phyloP scores from a whole-genome alignment of 257 asterid genomes.

The Solanum chaucha region DNA sequence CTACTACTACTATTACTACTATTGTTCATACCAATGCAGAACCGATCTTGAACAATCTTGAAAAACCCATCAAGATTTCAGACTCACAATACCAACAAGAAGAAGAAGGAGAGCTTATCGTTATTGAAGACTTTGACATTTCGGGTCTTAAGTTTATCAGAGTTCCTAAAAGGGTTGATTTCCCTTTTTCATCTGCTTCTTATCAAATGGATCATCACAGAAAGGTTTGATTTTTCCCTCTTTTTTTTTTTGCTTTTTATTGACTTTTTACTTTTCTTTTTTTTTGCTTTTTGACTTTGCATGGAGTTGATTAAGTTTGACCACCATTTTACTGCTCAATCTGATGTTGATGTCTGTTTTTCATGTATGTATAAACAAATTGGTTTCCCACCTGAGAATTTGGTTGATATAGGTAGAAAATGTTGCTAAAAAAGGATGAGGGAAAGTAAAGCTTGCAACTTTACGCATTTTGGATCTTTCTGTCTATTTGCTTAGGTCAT shows the following conservation, averaged over 20 bases:
- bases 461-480: background rate
- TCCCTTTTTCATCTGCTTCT: slow-evolving; percentile 14
- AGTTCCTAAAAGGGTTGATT: slow-evolving; percentile 60
- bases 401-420: background rate
- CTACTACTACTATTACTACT: slow-evolving; percentile 18
- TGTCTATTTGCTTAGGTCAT: background rate
- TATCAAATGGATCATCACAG: slow-evolving; percentile 61
- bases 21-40: slow-evolving; percentile 15
- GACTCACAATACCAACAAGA: background rate
- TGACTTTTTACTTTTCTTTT: background rate
- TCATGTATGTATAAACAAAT: background rate
- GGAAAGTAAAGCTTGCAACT: background rate
- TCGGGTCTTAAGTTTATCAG: slow-evolving; percentile 52
- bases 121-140: slow-evolving; percentile 51
- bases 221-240: slow-evolving; percentile 34
- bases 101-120: slow-evolving; percentile 13
- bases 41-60: slow-evolving; percentile 8
- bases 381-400: background rate
- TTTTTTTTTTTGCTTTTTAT: background rate
- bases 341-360: background rate
- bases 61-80: background rate
- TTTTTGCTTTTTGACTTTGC: background rate
- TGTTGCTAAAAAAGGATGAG: background rate
- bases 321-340: background rate
- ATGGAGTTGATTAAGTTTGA: background rate